Evolutionary conservation across 2,329 filamentous ascomycete species (phyloP).

Genomic region (Microcera coccophila): DNA sequence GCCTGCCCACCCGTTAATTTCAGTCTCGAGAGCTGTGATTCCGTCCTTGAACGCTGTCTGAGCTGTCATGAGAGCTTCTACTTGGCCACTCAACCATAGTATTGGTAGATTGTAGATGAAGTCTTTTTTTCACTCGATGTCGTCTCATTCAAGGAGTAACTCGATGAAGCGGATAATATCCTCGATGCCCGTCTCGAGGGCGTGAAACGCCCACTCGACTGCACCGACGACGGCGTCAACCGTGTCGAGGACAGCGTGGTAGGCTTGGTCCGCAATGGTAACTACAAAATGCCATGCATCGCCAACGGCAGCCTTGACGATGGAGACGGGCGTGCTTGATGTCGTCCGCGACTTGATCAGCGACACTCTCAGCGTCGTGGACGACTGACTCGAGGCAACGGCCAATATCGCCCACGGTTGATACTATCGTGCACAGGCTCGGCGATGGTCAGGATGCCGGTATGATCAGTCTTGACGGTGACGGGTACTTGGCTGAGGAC

Average conservation of each 20-base stretch:
- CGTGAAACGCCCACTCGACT: slow-evolving; percentile 1
- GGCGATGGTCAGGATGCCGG: background rate
- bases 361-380: no score
- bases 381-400: background rate
- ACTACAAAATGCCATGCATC: slow-evolving; percentile 2
- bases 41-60: no score
- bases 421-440: background rate
- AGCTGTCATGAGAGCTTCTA: no score
- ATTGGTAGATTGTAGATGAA: background rate
- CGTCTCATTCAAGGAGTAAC: slow-evolving; percentile 1
- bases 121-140: background rate
- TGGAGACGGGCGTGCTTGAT: no score
- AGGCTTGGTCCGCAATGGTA: background rate
- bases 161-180: background rate
- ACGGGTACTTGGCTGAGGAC: background rate
- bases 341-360: no score
- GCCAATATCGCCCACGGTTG: background rate
- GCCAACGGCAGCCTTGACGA: background rate
- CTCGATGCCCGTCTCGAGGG: background rate
- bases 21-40: no score
- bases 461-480: background rate
- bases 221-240: slow-evolving; percentile 2
- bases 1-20: no score
- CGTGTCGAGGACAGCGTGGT: slow-evolving; percentile 2
- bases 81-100: background rate